These are phyloP conservation scores for Aspergillus alliaceus DNA, from an alignment of 2,329 filamentous ascomycete genomes.

Conservation along the genomic window DNA sequence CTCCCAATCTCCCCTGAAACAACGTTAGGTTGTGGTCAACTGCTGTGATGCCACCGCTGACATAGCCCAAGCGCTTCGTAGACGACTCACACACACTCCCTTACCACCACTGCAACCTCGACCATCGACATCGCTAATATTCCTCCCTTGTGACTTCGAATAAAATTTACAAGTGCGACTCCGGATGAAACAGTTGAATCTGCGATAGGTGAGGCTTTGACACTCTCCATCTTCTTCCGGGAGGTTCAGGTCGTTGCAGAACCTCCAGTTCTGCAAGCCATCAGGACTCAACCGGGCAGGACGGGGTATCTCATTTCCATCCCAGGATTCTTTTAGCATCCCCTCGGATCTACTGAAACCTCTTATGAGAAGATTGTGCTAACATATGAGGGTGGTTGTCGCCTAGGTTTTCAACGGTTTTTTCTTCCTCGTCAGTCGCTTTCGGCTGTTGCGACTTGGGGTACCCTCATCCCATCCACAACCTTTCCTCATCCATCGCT, in stretches of 20 bases:
- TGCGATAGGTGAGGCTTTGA: slow-evolving; percentile 33
- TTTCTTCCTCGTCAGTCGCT: slow-evolving; percentile 33
- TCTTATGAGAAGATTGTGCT: slow-evolving; percentile 25
- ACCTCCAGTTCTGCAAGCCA: slow-evolving; percentile 28
- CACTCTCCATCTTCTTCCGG: slow-evolving; percentile 36
- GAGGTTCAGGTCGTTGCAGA: slow-evolving; percentile 29
- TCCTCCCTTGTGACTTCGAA: slow-evolving; percentile 19
- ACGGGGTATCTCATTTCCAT: slow-evolving; percentile 17
- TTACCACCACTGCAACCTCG: slow-evolving; percentile 20
- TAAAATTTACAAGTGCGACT: slow-evolving; percentile 31
- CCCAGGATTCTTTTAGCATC: slow-evolving; percentile 12
- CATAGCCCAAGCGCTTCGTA: slow-evolving; percentile 39
- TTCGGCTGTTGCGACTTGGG: slow-evolving; percentile 37
- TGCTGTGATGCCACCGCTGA: slow-evolving; percentile 38
- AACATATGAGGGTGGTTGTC: slow-evolving; percentile 19
- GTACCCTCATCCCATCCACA: slow-evolving; percentile 29
- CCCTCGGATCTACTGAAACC: slow-evolving; percentile 18
- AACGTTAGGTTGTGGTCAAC: slow-evolving; percentile 22
- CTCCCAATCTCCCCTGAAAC: slow-evolving; percentile 15
- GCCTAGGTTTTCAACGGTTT: slow-evolving; percentile 26
- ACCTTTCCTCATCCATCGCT: slow-evolving; percentile 30
- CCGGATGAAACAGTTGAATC: slow-evolving; percentile 23
- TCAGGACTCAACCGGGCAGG: slow-evolving; percentile 28
- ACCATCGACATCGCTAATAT: slow-evolving; percentile 23
- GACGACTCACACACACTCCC: slow-evolving; percentile 28